Evolutionary conservation across 2,329 filamentous ascomycete genomes (phyloP), one percentile per base, ranked within the genome.

Genomic region (Xylogone sp.): DNA sequence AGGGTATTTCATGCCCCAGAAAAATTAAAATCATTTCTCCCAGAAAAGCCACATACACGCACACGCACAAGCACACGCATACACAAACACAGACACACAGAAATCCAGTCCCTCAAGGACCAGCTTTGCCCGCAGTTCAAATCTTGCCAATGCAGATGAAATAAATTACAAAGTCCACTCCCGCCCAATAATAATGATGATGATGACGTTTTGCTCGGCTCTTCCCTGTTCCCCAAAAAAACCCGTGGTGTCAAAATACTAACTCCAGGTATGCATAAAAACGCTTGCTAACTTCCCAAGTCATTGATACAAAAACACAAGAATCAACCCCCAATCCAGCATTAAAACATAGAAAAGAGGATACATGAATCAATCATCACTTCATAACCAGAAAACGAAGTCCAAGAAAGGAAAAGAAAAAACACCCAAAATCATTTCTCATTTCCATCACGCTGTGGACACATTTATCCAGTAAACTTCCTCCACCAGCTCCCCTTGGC

Each of bases 401-500:
- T n/a, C n/a, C n/a, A n/a, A n/a, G n/a, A n/a, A n/a, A n/a, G n/a
- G n/a, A n/a, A n/a, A n/a, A n/a, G n/a, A n/a, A 27, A 27, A 27
- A 27, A 27, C 5, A 27, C 24, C 24, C 24, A 27, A 27, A 27
- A 27, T 10, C 5, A 27, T 27, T 39, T 39, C 34, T 16, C 34
- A 18, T 39, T n/a, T 16, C 12, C 34, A 39, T 18, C 19, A 39
- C 39, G 43, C 4, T 19, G 45, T 48, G 8, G 10, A 48, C 34
- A 39, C 4, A 18, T 39, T 53, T 56, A 62, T 29, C 56, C 59
- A 31, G 58, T 57, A 46, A 62, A 58, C 57, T 58, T 66, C 53
- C 61, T 66, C 54, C 56, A 65, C 18, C 62, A 57, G 51, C 65
- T 59, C 46, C 64, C 65, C 21, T 81, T 80, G 21, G 84, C 89